These are phyloP conservation scores for Umbelopsis vinacea DNA, from an alignment of 192 early-diverging fungal genomes.

Conservation along the genomic window DNA sequence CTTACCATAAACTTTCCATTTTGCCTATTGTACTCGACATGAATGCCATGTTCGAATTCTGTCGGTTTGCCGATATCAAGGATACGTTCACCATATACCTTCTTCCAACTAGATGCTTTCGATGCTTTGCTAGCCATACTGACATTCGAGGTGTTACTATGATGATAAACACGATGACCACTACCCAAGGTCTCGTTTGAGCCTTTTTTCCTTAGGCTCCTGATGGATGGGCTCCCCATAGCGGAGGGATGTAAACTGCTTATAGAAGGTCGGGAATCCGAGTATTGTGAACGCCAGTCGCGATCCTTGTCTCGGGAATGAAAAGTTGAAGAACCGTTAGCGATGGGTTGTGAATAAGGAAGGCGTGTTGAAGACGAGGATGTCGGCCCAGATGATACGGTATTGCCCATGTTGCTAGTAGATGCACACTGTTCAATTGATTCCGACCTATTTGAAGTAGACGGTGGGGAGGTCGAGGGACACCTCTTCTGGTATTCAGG, in stretches of 20 bases:
- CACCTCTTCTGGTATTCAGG: not conserved
- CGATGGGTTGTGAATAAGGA: not conserved
- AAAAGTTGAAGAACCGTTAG: not conserved
- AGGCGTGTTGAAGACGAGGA: constrained; percentile 6
- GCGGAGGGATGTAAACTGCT: constrained; percentile 21
- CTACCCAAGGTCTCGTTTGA: constrained; percentile 35
- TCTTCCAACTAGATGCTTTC: constrained; percentile 27
- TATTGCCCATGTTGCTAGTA: constrained; percentile 11
- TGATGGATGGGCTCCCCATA: constrained; percentile 26
- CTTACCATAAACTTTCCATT: constrained; percentile 58
- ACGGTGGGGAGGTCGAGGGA: not conserved
- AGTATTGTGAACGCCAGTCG: constrained; percentile 20
- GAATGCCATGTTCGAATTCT: constrained; percentile 59
- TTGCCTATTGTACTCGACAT: constrained; percentile 56
- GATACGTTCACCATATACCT: constrained; percentile 47
- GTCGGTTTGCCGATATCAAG: constrained; percentile 59
- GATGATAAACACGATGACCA: constrained; percentile 23
- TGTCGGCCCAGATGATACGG: constrained; percentile 20
- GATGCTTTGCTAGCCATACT: constrained; percentile 36
- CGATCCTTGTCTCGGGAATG: constrained; percentile 9
- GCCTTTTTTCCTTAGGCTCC: constrained; percentile 32
- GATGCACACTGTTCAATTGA: not conserved
- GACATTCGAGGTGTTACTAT: constrained; percentile 27
- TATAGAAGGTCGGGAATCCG: constrained; percentile 31
- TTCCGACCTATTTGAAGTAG: constrained; percentile 5